Conservation (phyloP, 2,329 filamentous ascomycete species). For the Curvularia sp. region DNA sequence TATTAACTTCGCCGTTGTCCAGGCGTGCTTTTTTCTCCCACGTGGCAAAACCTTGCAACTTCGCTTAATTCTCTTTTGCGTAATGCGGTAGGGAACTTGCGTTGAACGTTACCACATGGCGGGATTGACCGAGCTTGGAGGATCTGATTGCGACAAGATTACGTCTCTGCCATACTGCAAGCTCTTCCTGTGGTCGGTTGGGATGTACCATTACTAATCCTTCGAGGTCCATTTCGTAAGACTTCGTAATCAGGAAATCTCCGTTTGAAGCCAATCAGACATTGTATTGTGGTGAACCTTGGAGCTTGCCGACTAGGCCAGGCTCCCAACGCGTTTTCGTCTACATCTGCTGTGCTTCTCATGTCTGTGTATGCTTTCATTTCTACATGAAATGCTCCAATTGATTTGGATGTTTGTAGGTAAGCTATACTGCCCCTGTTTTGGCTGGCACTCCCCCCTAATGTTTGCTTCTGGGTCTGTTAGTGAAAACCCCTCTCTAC, state of each 20-base stretch:
- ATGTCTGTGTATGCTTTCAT: conserved; percentile 17
- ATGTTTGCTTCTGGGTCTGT: conserved; percentile 5
- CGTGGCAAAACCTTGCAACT: conserved; percentile 6
- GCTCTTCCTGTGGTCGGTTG: conserved; percentile 2
- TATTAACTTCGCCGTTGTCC: conserved; percentile 8
- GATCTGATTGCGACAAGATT: conserved; percentile 4
- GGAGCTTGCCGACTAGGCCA: conserved; percentile 15
- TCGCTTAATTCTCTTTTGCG: conserved; percentile 4
- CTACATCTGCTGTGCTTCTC: conserved; percentile 26
- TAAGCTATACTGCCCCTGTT: conserved; percentile 15
- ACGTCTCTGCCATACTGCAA: conserved; percentile 8
- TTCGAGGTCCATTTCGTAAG: conserved; percentile 8
- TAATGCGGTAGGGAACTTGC: conserved; percentile 8
- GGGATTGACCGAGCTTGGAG: conserved; percentile 10
- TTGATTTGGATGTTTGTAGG: conserved; percentile 11
- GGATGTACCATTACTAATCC: conserved; percentile 6
- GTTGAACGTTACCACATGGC: conserved; percentile 19
- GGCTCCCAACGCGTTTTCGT: conserved; percentile 18
- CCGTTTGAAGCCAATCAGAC: conserved; percentile 13
- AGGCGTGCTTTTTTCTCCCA: conserved; percentile 5
- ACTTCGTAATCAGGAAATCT: conserved; percentile 12
- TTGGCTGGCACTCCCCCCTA: conserved; percentile 1
- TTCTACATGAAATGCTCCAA: conserved; percentile 12
- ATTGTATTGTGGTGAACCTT: conserved; percentile 9
- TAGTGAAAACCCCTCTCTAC: background rate